phyloP scores from a whole-genome alignment of 2,329 filamentous ascomycete genomes.

The Epichloe festucae region DNA sequence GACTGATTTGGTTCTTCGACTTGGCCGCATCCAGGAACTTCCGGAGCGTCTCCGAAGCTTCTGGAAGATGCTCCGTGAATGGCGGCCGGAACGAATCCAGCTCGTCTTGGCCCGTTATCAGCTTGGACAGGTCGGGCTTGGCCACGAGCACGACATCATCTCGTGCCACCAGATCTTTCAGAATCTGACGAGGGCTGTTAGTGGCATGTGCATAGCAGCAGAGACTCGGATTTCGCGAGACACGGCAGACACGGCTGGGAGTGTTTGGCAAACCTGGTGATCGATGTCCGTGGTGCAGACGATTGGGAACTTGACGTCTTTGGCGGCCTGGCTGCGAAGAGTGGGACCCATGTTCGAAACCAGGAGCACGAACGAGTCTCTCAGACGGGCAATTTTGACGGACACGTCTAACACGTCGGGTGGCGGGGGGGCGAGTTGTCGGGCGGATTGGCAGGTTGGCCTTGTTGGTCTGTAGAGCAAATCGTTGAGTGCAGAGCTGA shows the following conservation, averaged over 20 bases:
- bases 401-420: too few relatives aligned
- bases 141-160: not conserved
- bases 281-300: not conserved
- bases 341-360: not conserved
- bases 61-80: not conserved
- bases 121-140: not conserved
- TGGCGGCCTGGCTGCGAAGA: not conserved
- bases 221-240: too few relatives aligned
- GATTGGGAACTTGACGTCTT: slow-evolving; percentile 1
- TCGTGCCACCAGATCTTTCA: not conserved
- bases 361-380: not conserved
- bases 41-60: not conserved
- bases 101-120: not conserved
- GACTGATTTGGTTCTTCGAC: not conserved
- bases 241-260: too few relatives aligned
- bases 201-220: not conserved
- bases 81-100: not conserved
- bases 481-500: too few relatives aligned
- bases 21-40: not conserved
- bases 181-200: not conserved
- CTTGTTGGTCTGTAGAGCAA: too few relatives aligned
- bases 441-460: too few relatives aligned
- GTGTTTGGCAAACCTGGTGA: not conserved
- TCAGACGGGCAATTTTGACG: not conserved
- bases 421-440: too few relatives aligned